These are phyloP conservation scores for Kwoniella europaea DNA, from an alignment of 768 basidiomycete genomes.

Conservation along the genomic window DNA sequence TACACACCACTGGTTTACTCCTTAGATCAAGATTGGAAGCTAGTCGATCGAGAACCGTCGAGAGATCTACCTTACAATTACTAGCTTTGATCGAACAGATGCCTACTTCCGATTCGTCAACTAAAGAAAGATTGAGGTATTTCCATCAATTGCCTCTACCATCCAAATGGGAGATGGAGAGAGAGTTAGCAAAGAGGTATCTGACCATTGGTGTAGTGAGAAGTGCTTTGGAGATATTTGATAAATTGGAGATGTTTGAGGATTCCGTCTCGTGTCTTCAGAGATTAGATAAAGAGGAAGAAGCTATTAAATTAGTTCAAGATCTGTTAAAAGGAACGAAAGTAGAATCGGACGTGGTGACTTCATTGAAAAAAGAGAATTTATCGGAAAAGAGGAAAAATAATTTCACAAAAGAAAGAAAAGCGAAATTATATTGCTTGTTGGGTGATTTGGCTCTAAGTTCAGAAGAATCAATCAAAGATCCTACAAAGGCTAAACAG, in stretches of 20 bases:
- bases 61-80: constrained; percentile 87
- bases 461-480: constrained; percentile 27
- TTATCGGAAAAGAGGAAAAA: constrained; percentile 48
- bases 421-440: constrained; percentile 93
- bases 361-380: constrained; percentile 66
- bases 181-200: constrained; percentile 83
- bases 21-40: constrained; percentile 91
- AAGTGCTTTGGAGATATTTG: constrained; percentile 91
- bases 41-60: constrained; percentile 84
- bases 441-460: constrained; percentile 75
- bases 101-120: constrained; percentile 78
- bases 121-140: constrained; percentile 76
- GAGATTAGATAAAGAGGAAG: constrained; percentile 76
- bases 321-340: constrained; percentile 83
- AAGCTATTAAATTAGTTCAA: constrained; percentile 77
- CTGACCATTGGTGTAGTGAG: constrained; percentile 82
- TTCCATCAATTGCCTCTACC: constrained; percentile 82
- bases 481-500: constrained; percentile 64
- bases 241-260: constrained; percentile 97
- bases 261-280: constrained; percentile 89
- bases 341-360: constrained; percentile 77
- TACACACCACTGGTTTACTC: constrained; percentile 94
- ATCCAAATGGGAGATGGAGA: constrained; percentile 90
- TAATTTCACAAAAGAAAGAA: constrained; percentile 69
- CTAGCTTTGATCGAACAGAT: constrained; percentile 96